phyloP scores from a whole-genome alignment of 2,329 filamentous ascomycete genomes.

The Tothia fuscella region DNA sequence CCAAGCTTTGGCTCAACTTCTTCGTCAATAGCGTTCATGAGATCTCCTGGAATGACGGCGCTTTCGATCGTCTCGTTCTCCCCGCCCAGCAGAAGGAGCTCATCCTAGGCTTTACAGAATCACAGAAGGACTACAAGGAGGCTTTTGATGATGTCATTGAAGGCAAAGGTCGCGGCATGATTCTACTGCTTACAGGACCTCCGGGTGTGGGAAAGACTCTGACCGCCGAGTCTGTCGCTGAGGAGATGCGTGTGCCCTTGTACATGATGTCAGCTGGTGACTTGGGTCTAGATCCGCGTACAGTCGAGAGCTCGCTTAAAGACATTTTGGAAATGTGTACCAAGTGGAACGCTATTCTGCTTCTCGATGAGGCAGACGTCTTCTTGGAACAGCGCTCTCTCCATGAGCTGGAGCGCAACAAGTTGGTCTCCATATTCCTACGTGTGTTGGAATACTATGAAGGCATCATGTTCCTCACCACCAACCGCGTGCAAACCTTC shows the following conservation, averaged over 20 bases:
- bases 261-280: conserved; percentile 40
- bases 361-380: conserved; percentile 17
- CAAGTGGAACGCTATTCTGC: conserved; percentile 13
- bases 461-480: conserved; percentile 22
- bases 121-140: conserved; percentile 15
- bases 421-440: conserved; percentile 16
- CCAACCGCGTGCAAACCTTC: conserved; percentile 21
- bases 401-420: conserved; percentile 14
- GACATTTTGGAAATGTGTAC: conserved; percentile 36
- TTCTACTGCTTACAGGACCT: conserved; percentile 38
- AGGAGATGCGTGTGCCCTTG: conserved; percentile 38
- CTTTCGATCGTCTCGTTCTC: conserved; percentile 20
- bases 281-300: conserved; percentile 31
- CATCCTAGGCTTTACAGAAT: conserved; percentile 22
- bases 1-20: conserved; percentile 14
- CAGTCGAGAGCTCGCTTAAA: conserved; percentile 34
- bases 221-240: conserved; percentile 39
- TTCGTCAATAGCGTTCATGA: conserved; percentile 16
- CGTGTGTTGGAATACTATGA: conserved; percentile 18
- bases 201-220: conserved; percentile 44
- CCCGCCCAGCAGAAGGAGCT: conserved; percentile 22
- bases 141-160: conserved; percentile 39
- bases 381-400: conserved; percentile 15
- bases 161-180: conserved; percentile 41
- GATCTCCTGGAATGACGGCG: conserved; percentile 21